These are phyloP conservation scores for Alternaria conjuncta DNA, from an alignment of 2,329 filamentous ascomycete genomes.

Conservation along the genomic window DNA sequence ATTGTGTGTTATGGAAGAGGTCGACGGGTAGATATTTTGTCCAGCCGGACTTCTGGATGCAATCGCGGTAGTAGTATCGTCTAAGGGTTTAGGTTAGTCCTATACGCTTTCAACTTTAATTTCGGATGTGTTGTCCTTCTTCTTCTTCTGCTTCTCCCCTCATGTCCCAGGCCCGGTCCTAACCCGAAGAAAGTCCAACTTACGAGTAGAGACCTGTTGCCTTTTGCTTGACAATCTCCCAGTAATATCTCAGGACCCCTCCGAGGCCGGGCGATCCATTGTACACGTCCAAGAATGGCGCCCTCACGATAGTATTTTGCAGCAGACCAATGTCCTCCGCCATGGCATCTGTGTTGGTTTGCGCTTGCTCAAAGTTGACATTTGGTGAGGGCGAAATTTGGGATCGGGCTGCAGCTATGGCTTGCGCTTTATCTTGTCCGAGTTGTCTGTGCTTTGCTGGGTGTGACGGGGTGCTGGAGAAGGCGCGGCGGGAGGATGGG, in stretches of 20 bases:
- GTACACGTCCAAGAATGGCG: conserved; percentile 20
- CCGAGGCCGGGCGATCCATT: neutral
- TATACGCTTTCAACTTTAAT: neutral
- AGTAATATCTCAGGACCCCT: conserved; percentile 24
- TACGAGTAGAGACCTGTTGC: conserved; percentile 25
- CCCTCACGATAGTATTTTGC: conserved; percentile 28
- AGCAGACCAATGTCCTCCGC: conserved; percentile 32
- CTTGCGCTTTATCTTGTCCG: conserved; percentile 14
- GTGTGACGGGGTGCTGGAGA: conserved; percentile 32
- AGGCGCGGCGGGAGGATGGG: conserved; percentile 17
- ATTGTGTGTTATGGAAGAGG: conserved; percentile 8
- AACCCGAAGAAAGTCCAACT: conserved; percentile 3
- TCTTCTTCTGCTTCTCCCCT: neutral
- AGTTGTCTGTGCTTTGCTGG: conserved; percentile 10
- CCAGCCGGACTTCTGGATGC: conserved; percentile 20
- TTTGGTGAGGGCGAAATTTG: conserved; percentile 17
- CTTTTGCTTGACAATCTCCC: conserved; percentile 26
- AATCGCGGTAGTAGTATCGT: conserved; percentile 22
- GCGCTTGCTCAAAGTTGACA: conserved; percentile 6
- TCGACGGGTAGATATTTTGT: conserved; percentile 21
- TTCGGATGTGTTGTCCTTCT: neutral
- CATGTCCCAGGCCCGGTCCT: neutral
- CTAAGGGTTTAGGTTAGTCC: conserved; percentile 10
- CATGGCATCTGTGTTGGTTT: conserved; percentile 13
- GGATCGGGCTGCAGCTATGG: conserved; percentile 9